Evolutionary conservation across 306 rosid species (phyloP), one percentile per base, ranked within the genome.

Genomic region (Trifolium repens): DNA sequence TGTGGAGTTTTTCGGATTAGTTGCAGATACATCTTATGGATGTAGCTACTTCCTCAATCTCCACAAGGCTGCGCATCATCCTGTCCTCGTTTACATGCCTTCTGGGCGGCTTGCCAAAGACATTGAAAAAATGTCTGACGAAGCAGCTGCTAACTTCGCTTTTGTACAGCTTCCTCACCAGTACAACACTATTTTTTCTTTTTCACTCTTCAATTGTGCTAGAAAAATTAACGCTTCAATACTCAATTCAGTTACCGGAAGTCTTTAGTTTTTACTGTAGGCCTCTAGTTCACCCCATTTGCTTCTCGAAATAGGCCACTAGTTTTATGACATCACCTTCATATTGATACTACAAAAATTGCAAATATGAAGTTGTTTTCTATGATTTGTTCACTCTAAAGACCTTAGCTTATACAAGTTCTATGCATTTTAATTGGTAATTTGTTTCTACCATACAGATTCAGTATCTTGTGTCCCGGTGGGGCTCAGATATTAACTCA

Each of bases 41-140:
- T 96, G 99, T 88, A 96, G 99, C 78, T 96, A 96, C 81, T 96
- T 96, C 81, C 96, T 92, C 71, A 96, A 96, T 96, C 98, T 96
- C 78, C 97, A 90, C 85, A 94, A 94, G 80, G 99, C 98, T 58
- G 90, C 99, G 7, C 88, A 92, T 73, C 97, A 83, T 77, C 75
- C 96, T 75, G 96, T 96, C 24, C 99, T 96, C 67, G 96, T 96
- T 47, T 96, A 96, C 85, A 96, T 96, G 99, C 98, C 99, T 66
- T 96, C 99, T 40, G 99, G 99, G 80, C 89, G 79, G 89, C 91
- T 96, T n/a, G 99, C 99, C 72, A 89, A 80, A 88, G 98, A 96
- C 96, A 84, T 92, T 16, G 97, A 92, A 83, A 96, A 96, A 82
- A 87, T 90, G 98, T 90, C 99, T 84, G 98, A 96, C 87, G 99